phyloP scores from a whole-genome alignment of 2,329 filamentous ascomycete genomes.

The Biscogniauxia marginata region DNA sequence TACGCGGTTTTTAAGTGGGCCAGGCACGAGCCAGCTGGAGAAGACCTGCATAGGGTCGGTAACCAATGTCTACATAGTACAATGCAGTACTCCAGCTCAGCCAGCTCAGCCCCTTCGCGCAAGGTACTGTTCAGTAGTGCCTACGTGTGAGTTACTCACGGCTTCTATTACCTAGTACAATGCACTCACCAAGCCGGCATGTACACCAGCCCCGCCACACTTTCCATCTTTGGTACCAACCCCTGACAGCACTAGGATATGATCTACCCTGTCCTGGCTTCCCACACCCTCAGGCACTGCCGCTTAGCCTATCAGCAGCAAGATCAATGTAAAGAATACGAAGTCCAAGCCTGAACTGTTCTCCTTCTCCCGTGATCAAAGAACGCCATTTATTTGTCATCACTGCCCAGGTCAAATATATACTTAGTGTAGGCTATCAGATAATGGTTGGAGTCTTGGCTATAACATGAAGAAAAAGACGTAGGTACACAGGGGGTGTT shows the following conservation, averaged over 20 bases:
- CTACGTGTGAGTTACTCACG: no score
- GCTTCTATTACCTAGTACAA: no score
- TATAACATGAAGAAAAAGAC: no score
- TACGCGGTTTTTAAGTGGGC: not conserved
- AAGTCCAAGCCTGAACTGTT: not conserved
- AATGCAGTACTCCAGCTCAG: no score
- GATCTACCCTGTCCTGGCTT: not conserved
- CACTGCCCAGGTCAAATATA: not conserved
- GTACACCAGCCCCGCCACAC: not conserved
- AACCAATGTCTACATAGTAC: no score
- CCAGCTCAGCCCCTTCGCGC: not conserved
- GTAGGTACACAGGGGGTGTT: not conserved
- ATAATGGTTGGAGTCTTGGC: not conserved
- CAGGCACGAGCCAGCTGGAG: constrained; percentile 1
- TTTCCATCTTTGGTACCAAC: not conserved
- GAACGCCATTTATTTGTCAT: not conserved
- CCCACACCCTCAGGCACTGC: not conserved
- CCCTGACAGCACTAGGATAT: not conserved
- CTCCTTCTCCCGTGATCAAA: not conserved
- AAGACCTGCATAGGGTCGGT: not conserved
- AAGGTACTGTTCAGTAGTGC: not conserved
- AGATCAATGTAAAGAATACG: not conserved
- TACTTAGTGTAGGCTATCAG: no score
- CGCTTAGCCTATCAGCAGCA: not conserved
- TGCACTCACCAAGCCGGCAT: no score